These are phyloP conservation scores for Schwanniomyces sp. DNA, from an alignment of 805 yeast genomes.

Conservation along the genomic window DNA sequence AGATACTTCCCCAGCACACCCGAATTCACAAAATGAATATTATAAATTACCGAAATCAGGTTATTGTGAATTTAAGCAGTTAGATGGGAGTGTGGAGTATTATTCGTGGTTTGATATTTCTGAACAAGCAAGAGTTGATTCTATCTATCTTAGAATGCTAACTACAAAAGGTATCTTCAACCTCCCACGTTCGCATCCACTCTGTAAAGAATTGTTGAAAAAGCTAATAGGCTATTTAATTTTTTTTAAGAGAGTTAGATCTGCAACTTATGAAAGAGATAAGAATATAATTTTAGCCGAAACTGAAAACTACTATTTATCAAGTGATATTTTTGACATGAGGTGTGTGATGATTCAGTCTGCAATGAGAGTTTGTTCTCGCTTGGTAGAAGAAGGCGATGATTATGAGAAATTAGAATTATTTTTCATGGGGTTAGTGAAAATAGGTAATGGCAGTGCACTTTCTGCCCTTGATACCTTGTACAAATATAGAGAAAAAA, in stretches of 20 bases:
- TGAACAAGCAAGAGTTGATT: conserved; percentile 44
- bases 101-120: conserved; percentile 55
- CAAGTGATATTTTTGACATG: conserved; percentile 22
- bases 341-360: conserved; percentile 36
- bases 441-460: conserved; percentile 35
- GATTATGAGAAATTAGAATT: conserved; percentile 30
- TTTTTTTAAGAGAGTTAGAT: conserved; percentile 19
- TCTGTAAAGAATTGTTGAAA: conserved; percentile 21
- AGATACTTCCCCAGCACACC: conserved; percentile 25
- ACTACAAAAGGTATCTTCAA: conserved; percentile 34
- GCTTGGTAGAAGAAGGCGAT: conserved; percentile 19
- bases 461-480: conserved; percentile 16
- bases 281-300: conserved; percentile 19
- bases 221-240: conserved; percentile 20
- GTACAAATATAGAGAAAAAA: conserved; percentile 7
- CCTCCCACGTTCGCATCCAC: conserved; percentile 30
- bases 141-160: conserved; percentile 33
- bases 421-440: conserved; percentile 28
- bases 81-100: conserved; percentile 6
- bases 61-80: conserved; percentile 11
- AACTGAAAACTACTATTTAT: conserved; percentile 24
- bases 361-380: conserved; percentile 20
- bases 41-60: conserved; percentile 21
- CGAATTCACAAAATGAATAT: conserved; percentile 18
- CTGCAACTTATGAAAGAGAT: conserved; percentile 7